Evolutionary conservation across 495 filamentous ascomycete species (phyloP).

Genomic region (Aspergillus diversus): DNA sequence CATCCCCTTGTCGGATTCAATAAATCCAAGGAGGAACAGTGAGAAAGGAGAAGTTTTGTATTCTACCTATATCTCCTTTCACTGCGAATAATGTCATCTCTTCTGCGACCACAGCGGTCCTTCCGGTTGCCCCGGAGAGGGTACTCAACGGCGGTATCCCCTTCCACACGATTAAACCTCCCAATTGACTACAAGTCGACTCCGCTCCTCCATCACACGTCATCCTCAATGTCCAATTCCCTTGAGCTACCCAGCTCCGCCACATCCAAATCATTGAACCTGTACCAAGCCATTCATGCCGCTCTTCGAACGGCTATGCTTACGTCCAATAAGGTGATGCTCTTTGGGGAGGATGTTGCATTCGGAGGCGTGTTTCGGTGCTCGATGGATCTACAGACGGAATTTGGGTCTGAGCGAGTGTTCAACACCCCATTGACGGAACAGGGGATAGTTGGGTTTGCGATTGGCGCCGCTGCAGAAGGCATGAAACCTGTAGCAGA

Average conservation of each 20-base stretch:
- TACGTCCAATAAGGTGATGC: conserved; percentile 79
- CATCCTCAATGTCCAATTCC: conserved; percentile 67
- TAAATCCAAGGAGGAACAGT: background rate
- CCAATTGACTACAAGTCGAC: conserved; percentile 88
- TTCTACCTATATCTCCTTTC: background rate
- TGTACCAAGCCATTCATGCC: conserved; percentile 91
- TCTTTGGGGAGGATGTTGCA: conserved; percentile 96
- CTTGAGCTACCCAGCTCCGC: conserved; percentile 65
- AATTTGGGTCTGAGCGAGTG: conserved; percentile 85
- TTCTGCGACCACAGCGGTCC: conserved; percentile 1
- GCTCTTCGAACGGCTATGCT: conserved; percentile 82
- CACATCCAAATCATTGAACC: conserved; percentile 80
- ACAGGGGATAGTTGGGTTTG: conserved; percentile 94
- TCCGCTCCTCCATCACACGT: conserved; percentile 77
- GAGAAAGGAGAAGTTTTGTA: background rate
- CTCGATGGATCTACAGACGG: conserved; percentile 83
- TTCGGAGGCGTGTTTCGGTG: conserved; percentile 98
- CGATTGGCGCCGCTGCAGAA: conserved; percentile 84
- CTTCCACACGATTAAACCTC: conserved; percentile 64
- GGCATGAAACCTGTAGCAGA: conserved; percentile 94
- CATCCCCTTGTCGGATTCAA: background rate
- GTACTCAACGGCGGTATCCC: conserved; percentile 23
- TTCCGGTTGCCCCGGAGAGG: conserved; percentile 2
- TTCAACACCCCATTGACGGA: conserved; percentile 97
- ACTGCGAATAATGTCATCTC: conserved; percentile 13